Evolutionary conservation across 1,284 basidiomycete genomes (phyloP).

Genomic region (Exobasidium cylindrosporum): DNA sequence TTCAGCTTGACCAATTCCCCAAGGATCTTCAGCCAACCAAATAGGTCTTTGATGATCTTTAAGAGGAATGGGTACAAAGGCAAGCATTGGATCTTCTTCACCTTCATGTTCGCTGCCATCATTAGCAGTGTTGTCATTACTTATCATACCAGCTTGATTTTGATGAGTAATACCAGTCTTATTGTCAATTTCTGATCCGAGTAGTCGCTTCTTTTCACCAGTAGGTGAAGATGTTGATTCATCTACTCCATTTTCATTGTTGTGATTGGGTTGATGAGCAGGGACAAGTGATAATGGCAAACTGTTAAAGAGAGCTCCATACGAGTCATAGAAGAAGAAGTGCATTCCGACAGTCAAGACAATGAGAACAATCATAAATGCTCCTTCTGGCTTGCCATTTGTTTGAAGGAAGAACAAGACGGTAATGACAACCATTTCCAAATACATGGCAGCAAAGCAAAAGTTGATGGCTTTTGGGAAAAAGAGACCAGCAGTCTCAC

Average conservation of each 20-base stretch:
- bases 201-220: constrained; percentile 37
- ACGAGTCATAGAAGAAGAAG: constrained; percentile 54
- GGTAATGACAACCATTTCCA: constrained; percentile 47
- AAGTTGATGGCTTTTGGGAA: constrained; percentile 93
- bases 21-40: constrained; percentile 53
- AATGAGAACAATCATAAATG: constrained; percentile 78
- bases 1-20: constrained; percentile 45
- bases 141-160: not conserved
- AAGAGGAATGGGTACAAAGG: constrained; percentile 47
- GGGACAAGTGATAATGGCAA: constrained; percentile 39
- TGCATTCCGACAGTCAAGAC: constrained; percentile 67
- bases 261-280: not conserved
- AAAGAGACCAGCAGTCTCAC: constrained; percentile 89
- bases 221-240: constrained; percentile 10
- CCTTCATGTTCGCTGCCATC: constrained; percentile 21
- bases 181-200: not conserved
- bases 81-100: constrained; percentile 19
- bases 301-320: constrained; percentile 36
- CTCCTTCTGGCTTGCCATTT: constrained; percentile 57
- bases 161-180: not conserved
- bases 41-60: constrained; percentile 44
- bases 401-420: constrained; percentile 50
- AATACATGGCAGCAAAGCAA: constrained; percentile 73
- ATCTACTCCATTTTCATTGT: not conserved
- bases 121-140: constrained; percentile 6